Base-by-base conservation (phyloP, 2,329 filamentous ascomycete genomes). In the Penicillium frequentans region DNA sequence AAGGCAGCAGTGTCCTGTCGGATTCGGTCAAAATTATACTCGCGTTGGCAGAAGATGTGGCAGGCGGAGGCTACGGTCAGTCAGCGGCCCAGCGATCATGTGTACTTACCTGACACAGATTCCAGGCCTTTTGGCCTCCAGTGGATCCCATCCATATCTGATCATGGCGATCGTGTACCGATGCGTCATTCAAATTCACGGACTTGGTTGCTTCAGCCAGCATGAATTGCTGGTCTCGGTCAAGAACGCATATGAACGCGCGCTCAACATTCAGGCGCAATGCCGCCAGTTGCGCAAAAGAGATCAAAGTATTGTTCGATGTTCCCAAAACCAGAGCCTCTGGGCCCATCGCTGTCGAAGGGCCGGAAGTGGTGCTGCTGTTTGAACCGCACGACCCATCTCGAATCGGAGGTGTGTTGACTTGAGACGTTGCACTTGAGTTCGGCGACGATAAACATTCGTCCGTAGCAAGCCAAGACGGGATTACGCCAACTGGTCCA, bases 201-300 rank as follows among this genome's bases (percentile, higher is more conserved):
- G 74, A 75, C 56, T 72, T 73, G 3, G 79, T 81, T 16, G 79
- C 76, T 64, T 84, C 81, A n/a, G 79, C 79, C 16, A 84, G 66
- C 27, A 82, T 77, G 56, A 79, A 82, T 59, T 82, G 79, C 23
- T 70, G 73, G 9, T 79, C 72, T 23, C 75, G 73, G 60, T 82
- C 81, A 53, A 83, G 78, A 11, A 83, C 70, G 58, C 75, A 65
- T 33, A 78, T 72, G 49, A 78, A 59, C 2, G 74, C 73, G 23
- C 76, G 70, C 55, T 75, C 68, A 4, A 69, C 72, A 54, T 73
- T 68, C 23, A 75, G 49, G 7, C 70, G 71, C 51, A 74, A 56
- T 0, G 72, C 70, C 5, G 71, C 73, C 9, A 74, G 58, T 43
- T 75, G 72, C 5, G 72, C 71, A 59, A 75, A 73, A 3, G 73